A percentile compares a stretch with the other conserved stretches of the same genome.
Conservation (phyloP, 306 rosid species). For the Lotus japonicus region DNA sequence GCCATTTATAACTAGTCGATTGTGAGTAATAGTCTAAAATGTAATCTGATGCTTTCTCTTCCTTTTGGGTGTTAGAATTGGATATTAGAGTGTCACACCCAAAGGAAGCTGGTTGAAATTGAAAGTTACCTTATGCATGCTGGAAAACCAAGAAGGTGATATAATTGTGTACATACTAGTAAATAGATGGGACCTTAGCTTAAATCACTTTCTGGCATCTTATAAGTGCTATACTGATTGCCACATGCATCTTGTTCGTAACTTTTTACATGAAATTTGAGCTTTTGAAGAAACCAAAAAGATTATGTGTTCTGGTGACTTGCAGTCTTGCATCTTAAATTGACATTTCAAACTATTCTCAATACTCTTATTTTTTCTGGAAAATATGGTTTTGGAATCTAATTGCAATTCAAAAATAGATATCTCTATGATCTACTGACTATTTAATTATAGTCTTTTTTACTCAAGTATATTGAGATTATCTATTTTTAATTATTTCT, state of each 20-base stretch:
- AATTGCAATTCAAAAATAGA: not conserved
- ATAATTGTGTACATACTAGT: not conserved
- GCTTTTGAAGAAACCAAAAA: not conserved
- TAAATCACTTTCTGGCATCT: not conserved
- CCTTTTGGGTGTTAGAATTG: constrained; percentile 73
- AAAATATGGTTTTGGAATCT: not conserved
- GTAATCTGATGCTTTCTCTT: constrained; percentile 11
- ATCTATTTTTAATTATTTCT: not conserved
- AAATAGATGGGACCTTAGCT: constrained; percentile 5
- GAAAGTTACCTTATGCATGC: constrained; percentile 72
- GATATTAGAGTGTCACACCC: constrained; percentile 68
- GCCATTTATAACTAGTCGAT: too few species aligned
- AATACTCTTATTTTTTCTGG: not conserved
- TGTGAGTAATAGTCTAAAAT: not conserved
- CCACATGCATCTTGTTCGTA: constrained; percentile 4
- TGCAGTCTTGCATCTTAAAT: not conserved
- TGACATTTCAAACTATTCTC: not conserved
- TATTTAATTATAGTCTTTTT: not conserved
- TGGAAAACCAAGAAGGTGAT: constrained; percentile 75
- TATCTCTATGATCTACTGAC: too few species aligned
- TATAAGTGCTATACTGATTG: not conserved
- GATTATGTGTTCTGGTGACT: not conserved
- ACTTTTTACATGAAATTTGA: not conserved
- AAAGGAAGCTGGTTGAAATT: constrained; percentile 76
- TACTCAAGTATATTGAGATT: not conserved